phyloP scores from a whole-genome alignment of 345 rosid genomes.

The Citrus mangshanensis region DNA sequence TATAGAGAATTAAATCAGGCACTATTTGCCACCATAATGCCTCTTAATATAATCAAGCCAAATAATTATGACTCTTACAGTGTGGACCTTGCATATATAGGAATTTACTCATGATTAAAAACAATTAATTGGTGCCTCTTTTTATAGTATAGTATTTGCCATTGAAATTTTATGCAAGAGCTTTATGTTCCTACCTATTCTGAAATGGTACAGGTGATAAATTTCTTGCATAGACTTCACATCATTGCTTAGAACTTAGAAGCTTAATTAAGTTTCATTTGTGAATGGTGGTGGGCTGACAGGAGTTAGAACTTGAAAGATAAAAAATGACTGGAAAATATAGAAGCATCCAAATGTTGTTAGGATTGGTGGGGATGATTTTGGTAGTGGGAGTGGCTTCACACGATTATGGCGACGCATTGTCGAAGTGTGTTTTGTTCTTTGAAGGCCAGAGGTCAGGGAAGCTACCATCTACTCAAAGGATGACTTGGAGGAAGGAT shows the following conservation, averaged over 20 bases:
- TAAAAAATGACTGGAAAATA: background rate
- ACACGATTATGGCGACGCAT: slow-evolving; percentile 48
- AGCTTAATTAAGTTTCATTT: background rate
- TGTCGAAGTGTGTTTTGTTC: slow-evolving; percentile 49
- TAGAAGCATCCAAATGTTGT: background rate
- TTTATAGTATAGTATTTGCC: background rate
- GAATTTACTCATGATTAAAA: background rate
- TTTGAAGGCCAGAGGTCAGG: slow-evolving; percentile 71
- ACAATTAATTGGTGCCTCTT: background rate
- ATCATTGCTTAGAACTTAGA: background rate
- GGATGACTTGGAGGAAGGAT: slow-evolving; percentile 49
- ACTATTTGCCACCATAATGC: background rate
- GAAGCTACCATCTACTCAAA: slow-evolving; percentile 37
- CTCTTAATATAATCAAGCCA: background rate
- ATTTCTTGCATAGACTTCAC: background rate
- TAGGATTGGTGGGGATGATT: background rate
- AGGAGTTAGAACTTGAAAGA: background rate
- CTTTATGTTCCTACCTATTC: background rate
- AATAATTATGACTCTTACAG: background rate
- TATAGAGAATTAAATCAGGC: background rate
- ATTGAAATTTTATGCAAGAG: background rate
- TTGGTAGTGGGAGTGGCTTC: slow-evolving; percentile 1
- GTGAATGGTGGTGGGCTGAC: background rate
- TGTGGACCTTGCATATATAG: background rate
- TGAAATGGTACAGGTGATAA: background rate